A percentile compares a stretch with the other conserved stretches of the same genome.
phyloP scores from a whole-genome alignment of 768 basidiomycete genomes.

The Russula dissimulans region DNA sequence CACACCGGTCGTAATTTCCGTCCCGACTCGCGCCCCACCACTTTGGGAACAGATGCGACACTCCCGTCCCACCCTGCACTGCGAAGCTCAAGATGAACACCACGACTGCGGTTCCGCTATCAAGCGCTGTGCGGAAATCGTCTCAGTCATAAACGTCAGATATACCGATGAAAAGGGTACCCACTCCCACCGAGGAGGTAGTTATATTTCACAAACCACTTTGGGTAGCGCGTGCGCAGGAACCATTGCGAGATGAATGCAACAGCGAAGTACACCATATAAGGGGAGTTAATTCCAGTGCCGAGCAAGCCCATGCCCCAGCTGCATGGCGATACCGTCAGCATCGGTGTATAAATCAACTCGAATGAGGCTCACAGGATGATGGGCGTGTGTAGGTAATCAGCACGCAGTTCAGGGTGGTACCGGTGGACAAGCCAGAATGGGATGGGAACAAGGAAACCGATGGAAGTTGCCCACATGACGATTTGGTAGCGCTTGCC shows the following conservation, averaged over 20 bases:
- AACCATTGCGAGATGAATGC: constrained; percentile 42
- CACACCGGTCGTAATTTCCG: constrained; percentile 30
- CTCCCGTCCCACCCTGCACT: constrained; percentile 40
- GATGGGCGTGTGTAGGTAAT: constrained; percentile 41
- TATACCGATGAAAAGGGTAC: background rate
- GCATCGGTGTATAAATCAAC: background rate
- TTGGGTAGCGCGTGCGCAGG: constrained; percentile 31
- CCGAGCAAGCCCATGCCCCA: constrained; percentile 42
- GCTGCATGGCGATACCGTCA: constrained; percentile 20
- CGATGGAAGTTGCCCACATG: constrained; percentile 38
- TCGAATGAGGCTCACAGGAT: constrained; percentile 28
- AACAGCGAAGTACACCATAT: constrained; percentile 33
- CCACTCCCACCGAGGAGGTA: constrained; percentile 31
- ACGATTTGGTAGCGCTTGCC: constrained; percentile 37
- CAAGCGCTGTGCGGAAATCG: constrained; percentile 29
- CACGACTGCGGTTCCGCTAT: constrained; percentile 43
- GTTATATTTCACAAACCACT: constrained; percentile 35
- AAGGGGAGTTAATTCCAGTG: constrained; percentile 41
- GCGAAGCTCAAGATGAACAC: constrained; percentile 25
- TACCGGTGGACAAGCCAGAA: constrained; percentile 41
- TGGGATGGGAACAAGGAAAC: constrained; percentile 42
- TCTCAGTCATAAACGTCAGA: constrained; percentile 15
- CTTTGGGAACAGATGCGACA: constrained; percentile 40
- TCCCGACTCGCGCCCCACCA: constrained; percentile 52
- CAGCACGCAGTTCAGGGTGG: constrained; percentile 37